Evolutionary conservation across 345 rosid species (phyloP), one percentile per base, ranked within the genome.

Genomic region (Gossypium australe): DNA sequence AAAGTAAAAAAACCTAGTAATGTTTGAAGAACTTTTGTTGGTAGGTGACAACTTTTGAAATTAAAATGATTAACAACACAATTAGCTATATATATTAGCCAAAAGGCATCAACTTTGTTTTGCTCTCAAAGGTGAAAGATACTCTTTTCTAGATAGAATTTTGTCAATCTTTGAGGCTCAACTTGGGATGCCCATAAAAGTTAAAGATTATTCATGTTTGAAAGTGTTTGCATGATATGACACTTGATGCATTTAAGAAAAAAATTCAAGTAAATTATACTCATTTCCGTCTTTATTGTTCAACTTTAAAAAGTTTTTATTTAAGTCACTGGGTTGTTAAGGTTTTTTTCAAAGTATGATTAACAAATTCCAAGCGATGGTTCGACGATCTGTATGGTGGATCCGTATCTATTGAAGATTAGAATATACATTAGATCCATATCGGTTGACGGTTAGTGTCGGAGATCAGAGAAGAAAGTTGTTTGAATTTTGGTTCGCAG

Each of bases 321-420:
- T 5, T 34, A 34, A 34, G 7, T 34, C 7, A 34, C 1, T 34
- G 7, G 7, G 0, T 34, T 0, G 7, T 34, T 34, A 34, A 34
- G 1, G 0, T 0, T 34, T 34, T 34, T 29, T 29, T 4, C 0
- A 34, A 34, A 34, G 41, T 34, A 0, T 0, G 1, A 1, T 1
- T 34, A 34, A 1, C 0, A 34, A 34, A 1, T 0, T 34, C 41
- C 1, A 34, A 1, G 0, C 0, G 7, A 34, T 34, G 0, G 5
- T 5, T 34, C 1, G 41, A 34, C 1, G 1, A 34, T 29, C 6
- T 5, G 1, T 34, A 34, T 34, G 41, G 41, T 34, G 1, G 41
- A 34, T 34, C 1, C 5, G 0, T 34, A 34, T 1, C 41, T 1
- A 34, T 4, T 34, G 41, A 34, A 4, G 1, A 34, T 34, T 4